Base-by-base conservation (phyloP, 1,284 basidiomycete genomes). In the Cryptococcus deneoformans region DNA sequence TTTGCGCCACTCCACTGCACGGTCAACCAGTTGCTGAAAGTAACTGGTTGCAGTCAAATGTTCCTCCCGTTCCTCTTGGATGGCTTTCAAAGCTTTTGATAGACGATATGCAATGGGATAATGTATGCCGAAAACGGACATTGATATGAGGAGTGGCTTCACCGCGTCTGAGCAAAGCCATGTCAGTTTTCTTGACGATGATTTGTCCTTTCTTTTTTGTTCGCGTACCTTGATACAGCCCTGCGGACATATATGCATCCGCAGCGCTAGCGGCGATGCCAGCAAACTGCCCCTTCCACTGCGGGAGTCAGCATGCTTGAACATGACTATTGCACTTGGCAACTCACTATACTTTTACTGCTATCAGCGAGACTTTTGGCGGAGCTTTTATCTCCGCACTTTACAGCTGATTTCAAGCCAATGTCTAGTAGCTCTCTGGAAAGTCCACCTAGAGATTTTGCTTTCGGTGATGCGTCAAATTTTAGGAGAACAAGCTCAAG, bases 341-440 rank as follows among this genome's bases (percentile, higher is more conserved):
- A 5, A 60, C 65, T 53, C 34, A 68, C 68, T 53, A 46, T 51
- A 14, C 8, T 46, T 42, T 49, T 47, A 6, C 58, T 63, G 6
- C 62, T 58, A 14, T 58, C 43, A 5, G 70, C 72, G 5, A 74
- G 59, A 14, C 50, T 37, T 1, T 61, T 57, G 1, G 63, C 71
- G 3, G 35, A 46, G 0, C 48, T 48, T 2, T 14, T 14, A 46
- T 71, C 61, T 0, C 50, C 47, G 6, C 48, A 50, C 0, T n/a
- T 45, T 2, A 68, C 29, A 2, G 71, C 66, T 6, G 66, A 64
- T 3, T 64, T 62, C 6, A 70, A 60, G 3, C 61, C 72, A 5
- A 64, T 69, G 46, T 69, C 69, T 10, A 75, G 46, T 24, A 72
- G 53, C 48, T 76, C 74, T 35, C 65, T 54, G 1, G 60, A 57